Evolutionary conservation across 1,284 basidiomycete species (phyloP), one percentile per base, ranked within the genome.

Genomic region (Neotropicomus parvogracilis): DNA sequence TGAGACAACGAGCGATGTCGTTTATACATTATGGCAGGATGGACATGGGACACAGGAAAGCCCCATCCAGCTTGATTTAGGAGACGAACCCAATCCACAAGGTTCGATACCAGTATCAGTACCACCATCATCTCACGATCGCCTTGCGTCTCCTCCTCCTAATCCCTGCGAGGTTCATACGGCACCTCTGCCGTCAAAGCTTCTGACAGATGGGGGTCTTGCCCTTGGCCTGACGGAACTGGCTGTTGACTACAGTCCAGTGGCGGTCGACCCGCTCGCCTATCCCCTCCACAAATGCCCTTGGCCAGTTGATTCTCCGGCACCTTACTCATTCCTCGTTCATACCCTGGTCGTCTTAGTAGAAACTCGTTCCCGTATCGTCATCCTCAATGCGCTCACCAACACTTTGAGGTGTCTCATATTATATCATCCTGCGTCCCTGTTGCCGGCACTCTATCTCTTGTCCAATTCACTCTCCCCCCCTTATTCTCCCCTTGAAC

Each of bases 381-480:
- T 75, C 27, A 95, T 97, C 54, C 71, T 85, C 36, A 83, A 91
- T 52, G 81, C 83, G 13, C 70, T 97, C 46, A 92, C 91, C 20
- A 97, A 97, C 54, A 69, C 81, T 9, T 69, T 97, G 11, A 83
- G 89, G 17, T 77, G 81, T 12, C 77, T 95, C 40, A 75, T 85
- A 48, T 67, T 71, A 29, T 79, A 84, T 52, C 83, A 93, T 58
- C 80, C 88, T 0, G 52, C 72, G 10, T 88, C 89, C 37, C 75
- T 97, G 37, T 69, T 88, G 35, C 79, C 89, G 12, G 75, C 89
- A n/a, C 73, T 95, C n/a, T 97, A 95, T 67, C 80, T 97, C 21
- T 74, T 95, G 33, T 91, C 90, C 21, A 97, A 95, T 66, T 82
- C 89, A 29, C 78, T 97, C 29, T 80, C 83, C 1, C 91, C 93